These are phyloP conservation scores for Xylaria multiplex DNA, from an alignment of 2,329 filamentous ascomycete species.

Conservation along the genomic window DNA sequence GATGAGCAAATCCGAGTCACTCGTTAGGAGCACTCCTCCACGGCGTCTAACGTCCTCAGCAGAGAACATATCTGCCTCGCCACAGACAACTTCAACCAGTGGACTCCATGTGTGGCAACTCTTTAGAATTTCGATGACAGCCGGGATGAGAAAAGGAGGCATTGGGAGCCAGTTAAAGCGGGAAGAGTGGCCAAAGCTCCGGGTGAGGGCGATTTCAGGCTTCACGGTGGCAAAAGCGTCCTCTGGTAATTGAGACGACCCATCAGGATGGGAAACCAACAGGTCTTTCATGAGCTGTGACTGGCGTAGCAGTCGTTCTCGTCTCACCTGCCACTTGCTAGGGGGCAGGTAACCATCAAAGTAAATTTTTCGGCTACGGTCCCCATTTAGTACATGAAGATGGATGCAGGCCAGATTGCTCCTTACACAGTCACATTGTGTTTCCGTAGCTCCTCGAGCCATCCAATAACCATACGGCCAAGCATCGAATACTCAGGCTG, in stretches of 20 bases:
- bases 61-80: slow-evolving; percentile 87
- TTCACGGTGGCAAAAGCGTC: slow-evolving; percentile 32
- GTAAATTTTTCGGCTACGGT: slow-evolving; percentile 68
- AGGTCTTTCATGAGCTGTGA: slow-evolving; percentile 65
- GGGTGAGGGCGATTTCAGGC: slow-evolving; percentile 32
- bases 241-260: slow-evolving; percentile 41
- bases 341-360: slow-evolving; percentile 86
- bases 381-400: slow-evolving; percentile 53
- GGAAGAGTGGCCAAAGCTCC: not conserved
- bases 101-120: slow-evolving; percentile 54
- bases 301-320: slow-evolving; percentile 67
- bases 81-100: slow-evolving; percentile 72
- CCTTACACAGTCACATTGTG: slow-evolving; percentile 71
- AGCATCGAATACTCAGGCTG: slow-evolving; percentile 72
- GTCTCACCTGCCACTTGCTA: slow-evolving; percentile 70
- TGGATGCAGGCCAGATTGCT: slow-evolving; percentile 32
- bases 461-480: slow-evolving; percentile 66
- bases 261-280: slow-evolving; percentile 51
- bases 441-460: slow-evolving; percentile 68
- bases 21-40: slow-evolving; percentile 73
- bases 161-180: slow-evolving; percentile 47
- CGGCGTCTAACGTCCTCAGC: slow-evolving; percentile 68
- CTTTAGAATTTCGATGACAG: slow-evolving; percentile 76
- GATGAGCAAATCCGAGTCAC: slow-evolving; percentile 87
- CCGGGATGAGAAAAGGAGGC: slow-evolving; percentile 78